Conservation (phyloP, 2,329 filamentous ascomycete species). For the Zasmidium citrigriseum region DNA sequence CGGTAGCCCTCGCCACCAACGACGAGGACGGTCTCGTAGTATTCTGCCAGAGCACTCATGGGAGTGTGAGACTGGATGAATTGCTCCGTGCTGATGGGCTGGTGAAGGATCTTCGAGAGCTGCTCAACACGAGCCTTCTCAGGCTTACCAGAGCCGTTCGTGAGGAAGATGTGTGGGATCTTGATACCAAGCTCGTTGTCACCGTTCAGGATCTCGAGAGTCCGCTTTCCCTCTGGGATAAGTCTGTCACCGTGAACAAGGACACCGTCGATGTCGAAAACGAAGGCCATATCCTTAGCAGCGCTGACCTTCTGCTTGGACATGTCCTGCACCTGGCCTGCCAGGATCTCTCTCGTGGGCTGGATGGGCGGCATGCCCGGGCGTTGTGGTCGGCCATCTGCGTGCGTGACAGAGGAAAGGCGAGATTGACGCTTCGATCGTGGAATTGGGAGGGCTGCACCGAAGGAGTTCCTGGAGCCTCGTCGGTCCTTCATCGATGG, state of each 20-base stretch:
- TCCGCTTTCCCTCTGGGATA: conserved; percentile 67
- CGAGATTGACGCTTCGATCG: conserved; percentile 68
- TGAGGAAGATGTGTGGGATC: conserved; percentile 74
- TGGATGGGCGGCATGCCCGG: conserved; percentile 62
- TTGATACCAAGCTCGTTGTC: conserved; percentile 78
- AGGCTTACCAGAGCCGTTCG: conserved; percentile 73
- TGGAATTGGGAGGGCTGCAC: conserved; percentile 71
- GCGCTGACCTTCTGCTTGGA: conserved; percentile 64
- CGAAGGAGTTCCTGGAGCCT: conserved; percentile 74
- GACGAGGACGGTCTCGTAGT: conserved; percentile 75
- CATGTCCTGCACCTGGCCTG: conserved; percentile 69
- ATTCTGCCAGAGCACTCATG: conserved; percentile 74
- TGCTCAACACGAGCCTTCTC: conserved; percentile 66
- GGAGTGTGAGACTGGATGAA: conserved; percentile 79
- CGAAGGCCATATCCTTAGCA: conserved; percentile 80
- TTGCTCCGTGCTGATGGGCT: conserved; percentile 68
- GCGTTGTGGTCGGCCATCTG: conserved; percentile 48
- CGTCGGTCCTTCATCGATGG: conserved; percentile 69
- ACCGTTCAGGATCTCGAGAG: conserved; percentile 70
- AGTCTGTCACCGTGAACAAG: conserved; percentile 71
- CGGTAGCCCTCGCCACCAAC: conserved; percentile 75
- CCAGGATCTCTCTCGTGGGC: conserved; percentile 67
- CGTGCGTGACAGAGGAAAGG: conserved; percentile 62
- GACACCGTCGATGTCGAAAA: conserved; percentile 77
- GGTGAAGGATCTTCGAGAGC: conserved; percentile 65